These are phyloP conservation scores for Rhodomyrtus tomentosa DNA, from an alignment of 345 rosid genomes.

Conservation along the genomic window DNA sequence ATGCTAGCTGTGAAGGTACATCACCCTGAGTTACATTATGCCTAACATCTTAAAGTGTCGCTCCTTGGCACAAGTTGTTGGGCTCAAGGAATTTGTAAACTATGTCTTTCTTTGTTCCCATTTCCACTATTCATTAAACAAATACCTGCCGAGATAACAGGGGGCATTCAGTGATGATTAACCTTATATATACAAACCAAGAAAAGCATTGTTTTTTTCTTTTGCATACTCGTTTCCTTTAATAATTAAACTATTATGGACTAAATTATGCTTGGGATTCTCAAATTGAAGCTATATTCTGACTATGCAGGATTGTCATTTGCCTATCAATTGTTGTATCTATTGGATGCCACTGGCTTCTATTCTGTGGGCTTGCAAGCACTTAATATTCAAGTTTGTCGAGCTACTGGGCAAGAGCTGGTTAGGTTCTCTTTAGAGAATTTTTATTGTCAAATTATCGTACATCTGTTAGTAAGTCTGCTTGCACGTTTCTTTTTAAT, in stretches of 20 bases:
- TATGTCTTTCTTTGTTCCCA: background rate
- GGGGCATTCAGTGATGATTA: background rate
- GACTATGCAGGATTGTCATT: constrained; percentile 74
- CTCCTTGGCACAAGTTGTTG: background rate
- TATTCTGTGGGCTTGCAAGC: constrained; percentile 88
- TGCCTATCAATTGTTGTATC: constrained; percentile 80
- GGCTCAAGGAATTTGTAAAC: background rate
- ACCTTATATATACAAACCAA: background rate
- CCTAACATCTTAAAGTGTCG: background rate
- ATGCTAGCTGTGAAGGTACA: constrained; percentile 90
- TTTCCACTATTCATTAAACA: background rate
- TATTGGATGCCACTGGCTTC: constrained; percentile 94
- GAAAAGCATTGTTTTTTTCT: background rate
- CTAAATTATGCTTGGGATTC: background rate
- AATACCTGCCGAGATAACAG: background rate
- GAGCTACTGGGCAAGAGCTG: constrained; percentile 99
- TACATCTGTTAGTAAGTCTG: background rate
- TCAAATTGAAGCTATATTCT: background rate
- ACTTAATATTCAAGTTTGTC: constrained; percentile 91
- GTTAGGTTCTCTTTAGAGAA: constrained; percentile 5
- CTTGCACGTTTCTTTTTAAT: background rate
- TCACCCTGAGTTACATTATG: background rate
- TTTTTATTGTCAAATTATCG: constrained; percentile 9
- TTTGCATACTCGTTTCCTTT: background rate
- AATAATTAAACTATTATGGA: background rate